phyloP scores from a whole-genome alignment of 1,284 basidiomycete genomes.

The Testicularia cyperi region DNA sequence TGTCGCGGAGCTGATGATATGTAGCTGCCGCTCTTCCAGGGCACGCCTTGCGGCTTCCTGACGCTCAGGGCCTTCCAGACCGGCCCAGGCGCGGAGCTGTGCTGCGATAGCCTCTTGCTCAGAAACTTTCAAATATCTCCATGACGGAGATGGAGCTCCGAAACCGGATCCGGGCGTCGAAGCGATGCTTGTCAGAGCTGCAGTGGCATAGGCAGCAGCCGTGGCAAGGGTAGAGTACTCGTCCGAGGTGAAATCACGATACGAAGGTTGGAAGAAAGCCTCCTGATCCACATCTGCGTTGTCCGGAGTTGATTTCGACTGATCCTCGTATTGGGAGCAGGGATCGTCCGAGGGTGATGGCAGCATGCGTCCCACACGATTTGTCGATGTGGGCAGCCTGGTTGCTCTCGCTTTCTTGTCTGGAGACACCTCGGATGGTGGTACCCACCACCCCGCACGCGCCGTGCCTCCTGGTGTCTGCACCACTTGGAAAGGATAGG shows the following conservation, averaged over 20 bases:
- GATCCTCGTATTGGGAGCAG: too few relatives aligned
- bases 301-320: too few relatives aligned
- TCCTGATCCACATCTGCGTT: conserved; percentile 14
- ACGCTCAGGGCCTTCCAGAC: conserved; percentile 49
- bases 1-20: conserved; percentile 28
- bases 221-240: conserved; percentile 49
- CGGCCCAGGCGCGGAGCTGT: conserved; percentile 51
- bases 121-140: conserved; percentile 27
- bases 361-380: too few relatives aligned
- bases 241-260: conserved; percentile 37
- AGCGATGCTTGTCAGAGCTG: conserved; percentile 47
- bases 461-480: conserved; percentile 51
- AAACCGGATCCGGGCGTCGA: conserved; percentile 16
- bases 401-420: conserved; percentile 25
- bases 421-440: conserved; percentile 28
- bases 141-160: conserved; percentile 14
- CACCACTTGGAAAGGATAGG: conserved; percentile 50
- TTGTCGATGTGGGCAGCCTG: too few relatives aligned
- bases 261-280: conserved; percentile 42
- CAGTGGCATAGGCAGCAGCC: conserved; percentile 51
- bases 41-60: conserved; percentile 43
- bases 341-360: too few relatives aligned
- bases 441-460: conserved; percentile 51
- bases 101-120: conserved; percentile 41
- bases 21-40: conserved; percentile 40